phyloP scores from a whole-genome alignment of 2,329 filamentous ascomycete genomes.

The Fusarium paranaense region DNA sequence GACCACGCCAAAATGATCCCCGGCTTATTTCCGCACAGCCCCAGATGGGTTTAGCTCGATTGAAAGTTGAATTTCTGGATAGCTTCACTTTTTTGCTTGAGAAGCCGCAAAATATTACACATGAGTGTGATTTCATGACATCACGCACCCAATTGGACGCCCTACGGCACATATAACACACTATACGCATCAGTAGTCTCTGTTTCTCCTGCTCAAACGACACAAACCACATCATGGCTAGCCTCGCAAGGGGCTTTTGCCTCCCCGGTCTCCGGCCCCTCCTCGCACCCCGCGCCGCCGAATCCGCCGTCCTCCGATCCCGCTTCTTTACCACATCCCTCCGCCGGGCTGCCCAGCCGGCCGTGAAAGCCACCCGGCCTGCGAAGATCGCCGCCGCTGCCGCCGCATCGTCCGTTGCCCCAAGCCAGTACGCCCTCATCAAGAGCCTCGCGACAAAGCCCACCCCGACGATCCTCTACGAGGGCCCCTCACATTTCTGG shows the following conservation, averaged over 20 bases:
- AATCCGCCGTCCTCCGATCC: constrained; percentile 35
- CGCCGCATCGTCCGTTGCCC: constrained; percentile 33
- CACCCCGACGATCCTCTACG: constrained; percentile 71
- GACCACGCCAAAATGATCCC: constrained; percentile 10
- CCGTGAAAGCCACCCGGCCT: constrained; percentile 29
- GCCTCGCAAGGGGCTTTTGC: constrained; percentile 47
- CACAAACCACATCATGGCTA: constrained; percentile 42
- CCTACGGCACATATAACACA: neutral
- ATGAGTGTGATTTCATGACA: constrained; percentile 21
- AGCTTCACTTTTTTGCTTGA: constrained; percentile 30
- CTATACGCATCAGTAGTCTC: too few relatives aligned
- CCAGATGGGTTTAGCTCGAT: constrained; percentile 14
- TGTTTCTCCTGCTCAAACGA: neutral
- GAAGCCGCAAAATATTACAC: constrained; percentile 14
- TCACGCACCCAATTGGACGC: constrained; percentile 5
- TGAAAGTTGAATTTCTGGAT: constrained; percentile 33
- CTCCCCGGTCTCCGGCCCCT: constrained; percentile 43
- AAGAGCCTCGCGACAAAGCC: constrained; percentile 67
- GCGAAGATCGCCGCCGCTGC: constrained; percentile 17
- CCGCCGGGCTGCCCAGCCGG: constrained; percentile 32
- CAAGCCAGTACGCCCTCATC: constrained; percentile 59
- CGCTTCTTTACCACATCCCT: constrained; percentile 48
- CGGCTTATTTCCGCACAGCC: constrained; percentile 31
- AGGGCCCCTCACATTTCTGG: constrained; percentile 71
- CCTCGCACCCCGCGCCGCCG: constrained; percentile 38